Evolutionary conservation across 2,329 filamentous ascomycete genomes (phyloP), one percentile per base, ranked within the genome.

Genomic region (Dichotomopilus funicola): DNA sequence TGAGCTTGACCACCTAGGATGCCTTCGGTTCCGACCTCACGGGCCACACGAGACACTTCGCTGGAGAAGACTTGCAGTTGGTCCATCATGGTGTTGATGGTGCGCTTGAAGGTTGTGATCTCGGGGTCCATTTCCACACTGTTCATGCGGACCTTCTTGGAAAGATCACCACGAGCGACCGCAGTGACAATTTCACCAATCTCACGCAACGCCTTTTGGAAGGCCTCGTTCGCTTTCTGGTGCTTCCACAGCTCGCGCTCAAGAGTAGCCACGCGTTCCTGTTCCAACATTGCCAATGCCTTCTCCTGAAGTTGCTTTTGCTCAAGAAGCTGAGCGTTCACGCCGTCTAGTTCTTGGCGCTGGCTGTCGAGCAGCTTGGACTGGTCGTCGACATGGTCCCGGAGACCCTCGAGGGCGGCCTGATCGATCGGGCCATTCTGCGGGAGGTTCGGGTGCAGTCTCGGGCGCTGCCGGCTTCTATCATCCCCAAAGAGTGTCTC

Each of bases 11-110:
- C 92, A 65, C 92, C 92, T 43, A 97, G 84, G 60, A 94, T 87
- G 67, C 92, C 92, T 71, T 97, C 91, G 10, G 92, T 97, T 64
- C 92, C 92, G 76, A 97, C 92, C 72, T 97, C 92, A 70, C 90
- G 88, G 52, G 92, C 92, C 63, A 97, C 86, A 63, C 90, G 87
- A 37, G 92, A 96, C 66, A 97, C 92, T 75, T 97, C 91, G 71
- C 89, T 95, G 62, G 92, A 92, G 72, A 97, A 97, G 58, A 95
- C 89, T 70, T 96, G 91, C 57, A 97, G 80, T 72, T 96, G 92
- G 69, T 97, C 92, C 83, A 97, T 95, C 92, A 97, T 97, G 63
- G 89, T 95, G 71, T 97, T 97, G 75, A 97, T 97, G 59, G 92
- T 96, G 66, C 90, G 86, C 75, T 97, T 97, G 78, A 97, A 97